Conservation (phyloP, 495 filamentous ascomycete species). For the Geoglossum glabrum region DNA sequence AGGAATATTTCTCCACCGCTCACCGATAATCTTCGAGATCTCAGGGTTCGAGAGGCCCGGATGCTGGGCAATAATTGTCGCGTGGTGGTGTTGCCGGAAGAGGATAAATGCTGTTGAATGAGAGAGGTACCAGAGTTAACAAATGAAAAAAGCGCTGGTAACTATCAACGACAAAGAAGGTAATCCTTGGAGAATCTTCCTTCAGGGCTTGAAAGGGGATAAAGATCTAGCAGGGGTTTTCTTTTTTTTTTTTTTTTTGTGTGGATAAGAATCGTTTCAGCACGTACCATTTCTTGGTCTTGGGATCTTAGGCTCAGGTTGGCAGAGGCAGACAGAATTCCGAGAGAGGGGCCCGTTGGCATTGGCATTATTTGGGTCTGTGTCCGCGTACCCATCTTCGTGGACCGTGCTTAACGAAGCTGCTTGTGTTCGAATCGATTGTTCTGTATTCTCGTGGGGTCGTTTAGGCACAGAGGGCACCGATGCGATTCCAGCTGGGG, state of each 20-base stretch:
- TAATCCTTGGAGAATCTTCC: not conserved
- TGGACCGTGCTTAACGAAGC: conserved; percentile 5
- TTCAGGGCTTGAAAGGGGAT: not conserved
- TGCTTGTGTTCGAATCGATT: not conserved
- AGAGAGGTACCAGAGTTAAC: not conserved
- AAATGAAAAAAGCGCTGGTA: not conserved
- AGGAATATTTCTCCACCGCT: conserved; percentile 64
- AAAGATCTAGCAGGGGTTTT: conserved; percentile 2
- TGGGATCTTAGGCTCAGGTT: conserved; percentile 82
- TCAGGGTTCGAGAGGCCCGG: conserved; percentile 89
- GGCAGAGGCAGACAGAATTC: conserved; percentile 61
- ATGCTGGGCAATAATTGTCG: conserved; percentile 54
- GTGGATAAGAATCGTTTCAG: conserved; percentile 7
- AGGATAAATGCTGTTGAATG: conserved; percentile 70
- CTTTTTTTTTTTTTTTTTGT: not conserved
- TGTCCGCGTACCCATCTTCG: conserved; percentile 3
- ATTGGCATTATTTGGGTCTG: not conserved
- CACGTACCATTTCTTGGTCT: conserved; percentile 84
- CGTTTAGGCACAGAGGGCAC: not conserved
- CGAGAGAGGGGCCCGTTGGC: conserved; percentile 2
- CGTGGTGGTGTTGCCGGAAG: conserved; percentile 87
- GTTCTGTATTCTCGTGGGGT: not conserved
- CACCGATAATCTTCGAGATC: conserved; percentile 94
- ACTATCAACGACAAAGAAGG: not conserved
- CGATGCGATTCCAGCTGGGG: not conserved